phyloP scores from a whole-genome alignment of 1,139 yeast species.

The Magnusiomyces paraingens region DNA sequence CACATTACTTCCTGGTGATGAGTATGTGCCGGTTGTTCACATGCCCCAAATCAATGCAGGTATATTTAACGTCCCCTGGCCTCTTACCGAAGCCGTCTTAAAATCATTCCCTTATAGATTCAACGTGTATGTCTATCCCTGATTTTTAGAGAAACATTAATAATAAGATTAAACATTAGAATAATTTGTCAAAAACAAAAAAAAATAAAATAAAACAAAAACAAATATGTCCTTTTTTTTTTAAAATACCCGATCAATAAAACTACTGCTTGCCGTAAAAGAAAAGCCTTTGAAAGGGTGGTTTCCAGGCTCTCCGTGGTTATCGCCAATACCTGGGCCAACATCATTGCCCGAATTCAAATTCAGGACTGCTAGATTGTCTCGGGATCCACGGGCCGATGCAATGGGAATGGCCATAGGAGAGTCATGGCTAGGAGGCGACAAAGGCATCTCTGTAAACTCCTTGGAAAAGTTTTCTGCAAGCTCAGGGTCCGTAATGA shows the following conservation, averaged over 20 bases:
- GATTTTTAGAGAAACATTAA: neutral
- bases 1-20: slow-evolving; percentile 14
- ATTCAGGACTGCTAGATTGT: neutral
- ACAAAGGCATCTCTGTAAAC: slow-evolving; percentile 65
- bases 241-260: slow-evolving; percentile 22
- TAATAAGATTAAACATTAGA: slow-evolving; percentile 8
- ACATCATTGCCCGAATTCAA: slow-evolving; percentile 1
- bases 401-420: slow-evolving; percentile 17
- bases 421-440: slow-evolving; percentile 26
- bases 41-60: slow-evolving; percentile 84
- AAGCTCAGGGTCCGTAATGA: slow-evolving; percentile 73
- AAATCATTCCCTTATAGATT: slow-evolving; percentile 12
- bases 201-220: neutral
- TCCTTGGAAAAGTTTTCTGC: slow-evolving; percentile 92
- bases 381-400: slow-evolving; percentile 3
- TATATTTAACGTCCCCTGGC: slow-evolving; percentile 75
- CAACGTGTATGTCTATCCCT: slow-evolving; percentile 6
- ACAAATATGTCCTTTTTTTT: neutral
- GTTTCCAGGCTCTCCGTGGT: neutral
- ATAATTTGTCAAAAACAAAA: neutral
- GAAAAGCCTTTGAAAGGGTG: slow-evolving; percentile 32
- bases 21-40: slow-evolving; percentile 30
- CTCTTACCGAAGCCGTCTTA: slow-evolving; percentile 46
- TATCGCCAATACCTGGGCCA: slow-evolving; percentile 1
- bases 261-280: slow-evolving; percentile 30